Evolutionary conservation across 129 eudicot genomes (phyloP).

Genomic region (Pseudognaphalium luteoalbum): DNA sequence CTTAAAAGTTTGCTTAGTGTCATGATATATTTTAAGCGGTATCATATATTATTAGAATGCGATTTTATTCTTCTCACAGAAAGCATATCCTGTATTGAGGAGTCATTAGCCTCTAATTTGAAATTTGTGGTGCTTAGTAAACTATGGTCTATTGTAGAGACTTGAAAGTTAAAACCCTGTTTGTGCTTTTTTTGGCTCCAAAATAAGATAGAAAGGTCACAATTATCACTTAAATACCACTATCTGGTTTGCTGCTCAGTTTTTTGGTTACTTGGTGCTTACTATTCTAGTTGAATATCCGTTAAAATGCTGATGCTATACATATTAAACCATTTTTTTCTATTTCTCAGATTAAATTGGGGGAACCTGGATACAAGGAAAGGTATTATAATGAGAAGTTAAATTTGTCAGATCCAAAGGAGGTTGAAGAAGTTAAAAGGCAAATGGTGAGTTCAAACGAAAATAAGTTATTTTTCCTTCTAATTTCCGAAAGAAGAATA

Average conservation of each 20-base stretch:
- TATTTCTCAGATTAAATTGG: conserved; percentile 68
- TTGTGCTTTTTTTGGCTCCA: background rate
- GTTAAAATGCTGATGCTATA: background rate
- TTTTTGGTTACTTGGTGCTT: conserved; percentile 17
- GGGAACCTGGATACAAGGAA: conserved; percentile 97
- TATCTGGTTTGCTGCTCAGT: conserved; percentile 2
- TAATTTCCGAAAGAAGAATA: conserved; percentile 11
- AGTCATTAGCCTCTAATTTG: background rate
- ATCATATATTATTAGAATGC: background rate
- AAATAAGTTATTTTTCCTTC: background rate
- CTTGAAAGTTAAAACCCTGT: background rate
- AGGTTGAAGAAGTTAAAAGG: conserved; percentile 63
- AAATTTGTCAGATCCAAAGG: conserved; percentile 56
- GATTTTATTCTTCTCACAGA: background rate
- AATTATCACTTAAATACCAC: conserved; percentile 4
- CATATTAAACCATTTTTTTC: background rate
- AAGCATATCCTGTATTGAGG: background rate
- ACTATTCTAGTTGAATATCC: conserved; percentile 3
- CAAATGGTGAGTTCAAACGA: conserved; percentile 57
- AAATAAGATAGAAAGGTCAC: conserved; percentile 4
- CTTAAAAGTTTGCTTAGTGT: conserved; percentile 8
- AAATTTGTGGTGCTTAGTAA: background rate
- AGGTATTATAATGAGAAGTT: conserved; percentile 92
- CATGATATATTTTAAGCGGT: conserved; percentile 2
- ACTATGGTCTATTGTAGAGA: background rate